These are phyloP conservation scores for Scleroderma citrinum DNA, from an alignment of 768 basidiomycete genomes.

Conservation along the genomic window DNA sequence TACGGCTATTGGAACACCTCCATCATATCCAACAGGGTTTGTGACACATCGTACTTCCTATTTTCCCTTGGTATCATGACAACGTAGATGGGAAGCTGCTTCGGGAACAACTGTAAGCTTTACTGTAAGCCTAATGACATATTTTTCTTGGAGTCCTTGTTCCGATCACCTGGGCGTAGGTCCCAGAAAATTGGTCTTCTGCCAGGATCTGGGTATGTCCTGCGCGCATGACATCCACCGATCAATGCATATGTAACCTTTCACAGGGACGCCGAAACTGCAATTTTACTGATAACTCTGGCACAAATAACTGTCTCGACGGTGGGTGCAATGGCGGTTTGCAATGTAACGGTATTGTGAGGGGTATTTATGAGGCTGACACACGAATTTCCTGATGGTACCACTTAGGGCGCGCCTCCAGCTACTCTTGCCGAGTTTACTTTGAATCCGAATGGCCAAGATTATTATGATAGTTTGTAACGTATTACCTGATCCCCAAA, in stretches of 20 bases:
- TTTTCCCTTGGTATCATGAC: neutral
- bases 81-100: constrained; percentile 30
- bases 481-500: neutral
- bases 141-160: neutral
- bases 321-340: constrained; percentile 72
- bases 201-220: constrained; percentile 55
- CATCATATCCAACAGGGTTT: constrained; percentile 42
- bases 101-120: constrained; percentile 22
- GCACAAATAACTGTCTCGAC: constrained; percentile 50
- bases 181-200: constrained; percentile 60
- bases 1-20: constrained; percentile 49
- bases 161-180: constrained; percentile 18
- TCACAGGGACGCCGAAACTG: constrained; percentile 50
- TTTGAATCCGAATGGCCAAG: constrained; percentile 38
- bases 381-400: neutral
- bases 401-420: constrained; percentile 53
- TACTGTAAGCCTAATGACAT: constrained; percentile 8
- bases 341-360: constrained; percentile 51
- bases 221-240: neutral
- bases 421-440: constrained; percentile 67
- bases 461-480: constrained; percentile 55
- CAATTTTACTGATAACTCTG: constrained; percentile 45
- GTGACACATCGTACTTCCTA: constrained; percentile 1
- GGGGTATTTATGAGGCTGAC: too few species aligned
- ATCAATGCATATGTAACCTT: neutral